phyloP scores from a whole-genome alignment of 148 eudicot species.

The Euryodendron excelsum region DNA sequence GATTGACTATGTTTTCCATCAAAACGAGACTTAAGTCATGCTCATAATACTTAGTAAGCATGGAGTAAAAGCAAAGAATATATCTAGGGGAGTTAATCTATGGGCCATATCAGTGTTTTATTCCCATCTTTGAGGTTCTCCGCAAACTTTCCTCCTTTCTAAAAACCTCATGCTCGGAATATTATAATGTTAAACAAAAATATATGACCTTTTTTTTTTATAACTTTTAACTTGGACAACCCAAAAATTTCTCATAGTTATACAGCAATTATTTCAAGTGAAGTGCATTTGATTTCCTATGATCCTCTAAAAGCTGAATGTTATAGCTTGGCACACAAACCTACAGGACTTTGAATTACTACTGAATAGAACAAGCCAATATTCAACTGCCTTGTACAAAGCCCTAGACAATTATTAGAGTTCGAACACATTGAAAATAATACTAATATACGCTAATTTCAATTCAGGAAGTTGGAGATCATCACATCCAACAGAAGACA shows the following conservation, averaged over 20 bases:
- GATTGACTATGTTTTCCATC: background rate
- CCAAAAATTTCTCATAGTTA: background rate
- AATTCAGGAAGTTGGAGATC: background rate
- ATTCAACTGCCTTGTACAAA: background rate
- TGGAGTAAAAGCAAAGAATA: background rate
- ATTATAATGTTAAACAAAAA: background rate
- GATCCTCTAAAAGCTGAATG: background rate
- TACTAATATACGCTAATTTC: background rate
- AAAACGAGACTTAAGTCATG: background rate
- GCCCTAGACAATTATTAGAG: background rate
- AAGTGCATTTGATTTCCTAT: background rate
- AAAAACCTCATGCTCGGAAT: background rate
- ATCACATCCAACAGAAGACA: background rate
- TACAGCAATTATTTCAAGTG: background rate
- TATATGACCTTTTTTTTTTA: background rate
- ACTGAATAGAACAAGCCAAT: slow-evolving; percentile 3
- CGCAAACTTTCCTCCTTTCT: background rate
- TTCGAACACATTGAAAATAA: background rate
- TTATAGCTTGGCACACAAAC: background rate
- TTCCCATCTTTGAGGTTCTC: background rate
- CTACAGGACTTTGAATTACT: background rate
- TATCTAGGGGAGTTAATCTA: background rate
- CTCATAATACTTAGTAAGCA: background rate
- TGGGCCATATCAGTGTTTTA: background rate
- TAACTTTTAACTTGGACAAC: background rate